Conservation (phyloP, 768 basidiomycete genomes). For the Basidioascus undulatus region DNA sequence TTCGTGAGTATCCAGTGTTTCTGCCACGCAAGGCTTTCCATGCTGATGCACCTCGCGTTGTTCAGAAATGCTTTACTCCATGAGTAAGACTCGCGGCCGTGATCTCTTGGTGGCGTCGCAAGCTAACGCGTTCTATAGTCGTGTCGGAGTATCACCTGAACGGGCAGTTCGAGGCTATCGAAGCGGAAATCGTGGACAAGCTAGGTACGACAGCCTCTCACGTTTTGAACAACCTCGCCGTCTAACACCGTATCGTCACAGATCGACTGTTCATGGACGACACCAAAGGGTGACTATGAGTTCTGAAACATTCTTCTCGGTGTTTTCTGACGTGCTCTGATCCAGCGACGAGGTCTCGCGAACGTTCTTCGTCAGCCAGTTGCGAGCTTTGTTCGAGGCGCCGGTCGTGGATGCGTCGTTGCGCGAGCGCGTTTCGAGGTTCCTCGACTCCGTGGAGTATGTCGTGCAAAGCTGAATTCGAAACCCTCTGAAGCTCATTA, state of each 20-base stretch:
- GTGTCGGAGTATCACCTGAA: conserved; percentile 69
- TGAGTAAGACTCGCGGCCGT: no score
- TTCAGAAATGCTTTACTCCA: no score
- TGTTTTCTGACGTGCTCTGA: no score
- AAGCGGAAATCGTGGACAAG: conserved; percentile 74
- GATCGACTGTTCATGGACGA: conserved; percentile 89
- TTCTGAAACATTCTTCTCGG: no score
- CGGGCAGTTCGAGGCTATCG: conserved; percentile 65
- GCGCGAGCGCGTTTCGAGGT: conserved; percentile 47
- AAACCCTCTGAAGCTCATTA: no score
- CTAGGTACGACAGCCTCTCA: no score
- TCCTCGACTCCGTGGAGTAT: conserved; percentile 73
- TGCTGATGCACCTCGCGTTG: no score
- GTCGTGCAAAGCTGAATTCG: no score
- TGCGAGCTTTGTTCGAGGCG: conserved; percentile 69
- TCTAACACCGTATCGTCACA: no score
- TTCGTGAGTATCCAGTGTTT: conserved; percentile 64
- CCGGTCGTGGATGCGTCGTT: conserved; percentile 57
- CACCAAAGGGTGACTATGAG: conserved; percentile 32
- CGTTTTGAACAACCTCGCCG: no score
- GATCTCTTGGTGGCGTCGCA: no score
- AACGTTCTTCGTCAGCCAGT: conserved; percentile 74
- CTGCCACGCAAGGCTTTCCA: conserved; percentile 73
- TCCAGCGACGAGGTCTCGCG: conserved; percentile 55
- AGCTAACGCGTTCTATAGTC: no score